These are phyloP conservation scores for Chondrostereum purpureum DNA, from an alignment of 1,284 basidiomycete species.

Conservation along the genomic window DNA sequence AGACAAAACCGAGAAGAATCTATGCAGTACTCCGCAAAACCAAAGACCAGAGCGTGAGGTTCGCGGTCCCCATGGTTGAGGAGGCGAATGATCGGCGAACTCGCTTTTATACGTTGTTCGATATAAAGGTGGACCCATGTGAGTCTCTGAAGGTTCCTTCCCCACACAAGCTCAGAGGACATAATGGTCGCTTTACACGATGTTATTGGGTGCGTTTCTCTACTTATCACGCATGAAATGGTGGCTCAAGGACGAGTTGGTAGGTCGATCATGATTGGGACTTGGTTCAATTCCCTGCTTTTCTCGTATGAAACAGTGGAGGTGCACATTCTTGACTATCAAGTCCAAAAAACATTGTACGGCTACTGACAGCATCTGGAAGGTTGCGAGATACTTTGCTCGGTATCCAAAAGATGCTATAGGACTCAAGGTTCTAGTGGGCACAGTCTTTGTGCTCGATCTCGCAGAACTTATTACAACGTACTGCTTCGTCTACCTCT, in stretches of 20 bases:
- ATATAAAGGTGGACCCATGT: not conserved
- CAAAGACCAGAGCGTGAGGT: no score
- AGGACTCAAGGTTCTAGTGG: not conserved
- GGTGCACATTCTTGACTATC: not conserved
- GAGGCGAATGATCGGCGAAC: not conserved
- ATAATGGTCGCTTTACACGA: not conserved
- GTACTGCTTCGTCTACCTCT: not conserved
- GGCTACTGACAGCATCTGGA: not conserved
- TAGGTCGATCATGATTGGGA: not conserved
- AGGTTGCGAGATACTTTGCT: not conserved
- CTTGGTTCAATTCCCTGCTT: not conserved
- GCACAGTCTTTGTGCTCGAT: not conserved
- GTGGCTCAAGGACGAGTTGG: not conserved
- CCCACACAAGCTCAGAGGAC: no score
- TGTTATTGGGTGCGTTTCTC: not conserved
- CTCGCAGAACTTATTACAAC: not conserved
- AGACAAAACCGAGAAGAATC: no score
- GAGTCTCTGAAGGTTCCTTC: not conserved
- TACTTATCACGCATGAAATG: no score
- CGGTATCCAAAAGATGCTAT: not conserved
- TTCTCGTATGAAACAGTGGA: not conserved
- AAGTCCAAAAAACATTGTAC: not conserved
- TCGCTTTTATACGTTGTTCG: not conserved
- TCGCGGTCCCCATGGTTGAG: no score
- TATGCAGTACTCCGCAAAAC: no score